Percentiles rank a stretch among this genome's conserved stretches.
Evolutionary conservation across 495 filamentous ascomycete species (phyloP).

Genomic region (Penicillium pulvis): DNA sequence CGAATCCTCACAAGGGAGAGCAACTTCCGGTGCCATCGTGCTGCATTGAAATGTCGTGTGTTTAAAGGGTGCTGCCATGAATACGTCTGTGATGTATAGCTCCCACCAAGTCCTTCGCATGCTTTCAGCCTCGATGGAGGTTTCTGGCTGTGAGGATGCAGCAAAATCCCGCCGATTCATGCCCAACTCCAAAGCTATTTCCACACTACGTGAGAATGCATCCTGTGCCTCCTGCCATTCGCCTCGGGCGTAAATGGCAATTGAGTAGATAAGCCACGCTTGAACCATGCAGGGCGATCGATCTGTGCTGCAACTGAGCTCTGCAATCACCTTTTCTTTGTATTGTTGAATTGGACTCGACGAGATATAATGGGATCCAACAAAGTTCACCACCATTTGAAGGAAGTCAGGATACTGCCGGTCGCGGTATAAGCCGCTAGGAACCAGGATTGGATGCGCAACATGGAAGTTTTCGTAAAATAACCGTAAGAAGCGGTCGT

Average conservation of each 20-base stretch:
- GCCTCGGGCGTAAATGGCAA: constrained; percentile 37
- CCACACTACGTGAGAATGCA: constrained; percentile 31
- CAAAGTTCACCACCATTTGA: constrained; percentile 39
- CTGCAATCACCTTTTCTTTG: constrained; percentile 27
- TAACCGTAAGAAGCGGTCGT: constrained; percentile 37
- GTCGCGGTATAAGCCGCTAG: constrained; percentile 32
- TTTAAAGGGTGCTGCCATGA: constrained; percentile 36
- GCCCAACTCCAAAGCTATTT: constrained; percentile 40
- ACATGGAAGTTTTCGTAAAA: constrained; percentile 47
- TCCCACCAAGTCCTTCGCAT: constrained; percentile 48
- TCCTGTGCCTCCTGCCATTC: constrained; percentile 37
- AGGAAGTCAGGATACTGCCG: constrained; percentile 41
- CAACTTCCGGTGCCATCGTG: constrained; percentile 36
- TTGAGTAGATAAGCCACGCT: constrained; percentile 40
- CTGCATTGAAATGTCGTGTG: constrained; percentile 35
- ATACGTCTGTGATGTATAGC: constrained; percentile 41
- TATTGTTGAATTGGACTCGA: constrained; percentile 25
- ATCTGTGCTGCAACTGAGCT: constrained; percentile 30
- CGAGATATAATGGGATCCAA: constrained; percentile 40
- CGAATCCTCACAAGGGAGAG: constrained; percentile 43
- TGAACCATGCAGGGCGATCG: constrained; percentile 40
- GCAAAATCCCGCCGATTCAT: constrained; percentile 42
- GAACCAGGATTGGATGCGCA: constrained; percentile 43
- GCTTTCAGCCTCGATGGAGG: constrained; percentile 41
- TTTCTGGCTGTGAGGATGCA: constrained; percentile 21